Conservation (phyloP, 2,329 filamentous ascomycete species). For the Fusarium oligoseptatum region DNA sequence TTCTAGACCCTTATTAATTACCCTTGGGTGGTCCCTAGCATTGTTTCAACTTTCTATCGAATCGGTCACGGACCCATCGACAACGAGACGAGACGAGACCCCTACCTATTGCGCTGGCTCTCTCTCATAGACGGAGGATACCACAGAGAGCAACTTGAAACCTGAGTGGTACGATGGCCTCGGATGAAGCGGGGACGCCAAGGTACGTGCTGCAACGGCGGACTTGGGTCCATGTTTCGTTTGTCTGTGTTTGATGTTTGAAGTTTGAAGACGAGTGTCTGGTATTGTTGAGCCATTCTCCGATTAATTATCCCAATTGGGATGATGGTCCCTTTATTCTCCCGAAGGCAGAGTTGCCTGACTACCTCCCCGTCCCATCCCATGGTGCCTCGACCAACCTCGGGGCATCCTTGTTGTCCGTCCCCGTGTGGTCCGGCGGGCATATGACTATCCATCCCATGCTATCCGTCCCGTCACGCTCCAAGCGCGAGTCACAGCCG, state of each 20-base stretch:
- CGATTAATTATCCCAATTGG: neutral
- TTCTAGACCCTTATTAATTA: neutral
- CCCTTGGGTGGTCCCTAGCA: neutral
- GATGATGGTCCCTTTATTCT: neutral
- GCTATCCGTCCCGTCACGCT: neutral
- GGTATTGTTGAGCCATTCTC: neutral
- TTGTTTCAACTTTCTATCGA: slow-evolving; percentile 14
- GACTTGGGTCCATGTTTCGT: slow-evolving; percentile 28
- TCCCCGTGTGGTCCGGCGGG: slow-evolving; percentile 11
- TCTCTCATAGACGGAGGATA: slow-evolving; percentile 15
- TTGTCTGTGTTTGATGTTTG: slow-evolving; percentile 24
- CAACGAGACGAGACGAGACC: neutral
- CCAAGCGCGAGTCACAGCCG: neutral
- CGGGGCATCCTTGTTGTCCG: slow-evolving; percentile 2
- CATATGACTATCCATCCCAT: slow-evolving; percentile 25
- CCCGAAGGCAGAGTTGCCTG: neutral
- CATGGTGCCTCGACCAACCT: neutral
- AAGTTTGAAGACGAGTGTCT: slow-evolving; percentile 3
- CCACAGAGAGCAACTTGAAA: slow-evolving; percentile 26
- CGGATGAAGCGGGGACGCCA: slow-evolving; percentile 38
- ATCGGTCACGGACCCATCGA: slow-evolving; percentile 11
- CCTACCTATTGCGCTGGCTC: slow-evolving; percentile 1
- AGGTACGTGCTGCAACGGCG: slow-evolving; percentile 30
- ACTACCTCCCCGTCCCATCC: neutral
- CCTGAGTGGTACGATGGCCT: slow-evolving; percentile 43